Evolutionary conservation across 352 stramenopile species (phyloP).

Genomic region (Phytophthora sp.): DNA sequence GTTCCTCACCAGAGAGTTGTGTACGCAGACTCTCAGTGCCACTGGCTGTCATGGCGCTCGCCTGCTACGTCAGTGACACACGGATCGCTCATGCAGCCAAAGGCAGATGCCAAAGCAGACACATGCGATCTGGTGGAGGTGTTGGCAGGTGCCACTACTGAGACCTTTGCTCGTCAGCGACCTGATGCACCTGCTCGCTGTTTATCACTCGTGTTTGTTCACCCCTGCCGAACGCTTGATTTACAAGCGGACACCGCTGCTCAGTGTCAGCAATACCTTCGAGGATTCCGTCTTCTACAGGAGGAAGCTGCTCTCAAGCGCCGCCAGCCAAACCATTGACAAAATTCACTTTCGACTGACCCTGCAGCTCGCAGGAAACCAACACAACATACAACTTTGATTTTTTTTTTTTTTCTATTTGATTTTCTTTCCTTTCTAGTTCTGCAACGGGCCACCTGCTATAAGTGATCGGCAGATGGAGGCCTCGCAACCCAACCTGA

Average conservation of each 20-base stretch:
- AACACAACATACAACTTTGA: not conserved
- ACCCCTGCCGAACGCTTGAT: slow-evolving; percentile 75
- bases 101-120: slow-evolving; percentile 53
- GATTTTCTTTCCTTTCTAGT: slow-evolving; percentile 4
- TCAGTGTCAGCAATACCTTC: slow-evolving; percentile 49
- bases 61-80: slow-evolving; percentile 16
- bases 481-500: not conserved
- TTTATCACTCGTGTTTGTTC: slow-evolving; percentile 75
- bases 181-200: slow-evolving; percentile 46
- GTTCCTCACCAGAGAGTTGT: slow-evolving; percentile 58
- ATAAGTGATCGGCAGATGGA: not conserved
- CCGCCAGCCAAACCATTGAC: slow-evolving; percentile 8
- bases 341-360: not conserved
- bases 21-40: slow-evolving; percentile 56
- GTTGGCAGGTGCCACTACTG: slow-evolving; percentile 48
- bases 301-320: slow-evolving; percentile 51
- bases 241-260: slow-evolving; percentile 62
- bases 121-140: slow-evolving; percentile 61
- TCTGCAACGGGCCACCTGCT: slow-evolving; percentile 1
- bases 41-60: slow-evolving; percentile 68
- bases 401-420: slow-evolving; percentile 18
- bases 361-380: not conserved
- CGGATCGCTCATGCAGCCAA: slow-evolving; percentile 40
- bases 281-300: slow-evolving; percentile 64
- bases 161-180: slow-evolving; percentile 49